phyloP scores from a whole-genome alignment of 305 asterid species.

The Withania somnifera region DNA sequence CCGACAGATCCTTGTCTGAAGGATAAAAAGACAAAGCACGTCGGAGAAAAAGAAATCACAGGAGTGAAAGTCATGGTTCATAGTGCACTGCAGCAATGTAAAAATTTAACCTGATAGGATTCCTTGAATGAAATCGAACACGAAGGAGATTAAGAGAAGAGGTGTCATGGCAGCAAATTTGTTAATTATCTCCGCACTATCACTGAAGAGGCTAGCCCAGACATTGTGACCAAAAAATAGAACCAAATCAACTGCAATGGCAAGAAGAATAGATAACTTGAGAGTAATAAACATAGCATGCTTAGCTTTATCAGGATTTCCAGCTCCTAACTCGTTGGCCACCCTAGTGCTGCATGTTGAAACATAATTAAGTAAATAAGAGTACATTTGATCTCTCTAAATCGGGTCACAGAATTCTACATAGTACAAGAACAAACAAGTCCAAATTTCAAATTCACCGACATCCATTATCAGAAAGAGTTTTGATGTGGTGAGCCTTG shows the following conservation, averaged over 20 bases:
- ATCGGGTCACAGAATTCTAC: not conserved
- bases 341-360: constrained; percentile 58
- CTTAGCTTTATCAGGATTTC: constrained; percentile 42
- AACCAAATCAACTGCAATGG: constrained; percentile 21
- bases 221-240: constrained; percentile 35
- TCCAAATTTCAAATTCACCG: not conserved
- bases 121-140: constrained; percentile 52
- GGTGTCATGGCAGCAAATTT: constrained; percentile 53
- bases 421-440: not conserved
- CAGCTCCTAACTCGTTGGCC: constrained; percentile 64
- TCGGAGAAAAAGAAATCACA: not conserved
- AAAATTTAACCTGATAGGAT: constrained; percentile 30
- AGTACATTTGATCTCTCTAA: not conserved
- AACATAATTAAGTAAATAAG: not conserved
- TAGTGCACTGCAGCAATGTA: not conserved
- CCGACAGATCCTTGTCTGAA: not conserved
- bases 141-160: constrained; percentile 37
- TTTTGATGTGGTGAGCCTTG: not conserved
- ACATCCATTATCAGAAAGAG: not conserved
- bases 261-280: constrained; percentile 35
- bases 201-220: constrained; percentile 58
- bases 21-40: not conserved
- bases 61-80: not conserved
- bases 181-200: constrained; percentile 33
- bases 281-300: constrained; percentile 54